These are phyloP conservation scores for Ogataea naganishii DNA, from an alignment of 805 yeast genomes.

Conservation along the genomic window DNA sequence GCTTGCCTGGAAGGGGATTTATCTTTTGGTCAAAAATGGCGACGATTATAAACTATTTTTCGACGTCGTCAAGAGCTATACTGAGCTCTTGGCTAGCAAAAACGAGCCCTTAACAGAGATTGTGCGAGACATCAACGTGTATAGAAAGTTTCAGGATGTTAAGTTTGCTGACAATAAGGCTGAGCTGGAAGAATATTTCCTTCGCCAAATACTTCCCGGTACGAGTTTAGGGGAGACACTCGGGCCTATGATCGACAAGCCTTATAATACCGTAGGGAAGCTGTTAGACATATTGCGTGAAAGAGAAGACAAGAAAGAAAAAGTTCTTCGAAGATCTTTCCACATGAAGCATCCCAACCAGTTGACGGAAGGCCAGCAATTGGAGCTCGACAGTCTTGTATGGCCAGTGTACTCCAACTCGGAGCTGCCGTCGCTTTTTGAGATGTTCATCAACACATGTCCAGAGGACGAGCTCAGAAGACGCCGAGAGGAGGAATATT, in stretches of 20 bases:
- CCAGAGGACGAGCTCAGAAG: constrained; percentile 47
- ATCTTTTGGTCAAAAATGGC: constrained; percentile 31
- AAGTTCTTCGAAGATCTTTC: constrained; percentile 34
- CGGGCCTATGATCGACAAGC: constrained; percentile 37
- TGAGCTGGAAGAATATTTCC: constrained; percentile 36
- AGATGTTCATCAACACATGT: constrained; percentile 45
- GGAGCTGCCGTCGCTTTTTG: constrained; percentile 44
- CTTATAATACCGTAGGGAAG: constrained; percentile 33
- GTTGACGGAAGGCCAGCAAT: constrained; percentile 31
- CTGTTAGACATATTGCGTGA: constrained; percentile 31
- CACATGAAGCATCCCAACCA: constrained; percentile 39
- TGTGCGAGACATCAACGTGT: constrained; percentile 35
- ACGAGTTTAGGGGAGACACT: constrained; percentile 42
- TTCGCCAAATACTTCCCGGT: constrained; percentile 48
- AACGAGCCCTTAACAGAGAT: constrained; percentile 41
- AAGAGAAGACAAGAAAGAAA: constrained; percentile 33
- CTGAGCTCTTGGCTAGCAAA: constrained; percentile 31
- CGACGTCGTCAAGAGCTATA: constrained; percentile 33
- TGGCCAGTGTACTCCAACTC: constrained; percentile 44
- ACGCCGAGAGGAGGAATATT: constrained; percentile 46
- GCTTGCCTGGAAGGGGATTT: constrained; percentile 77
- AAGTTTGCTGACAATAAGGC: constrained; percentile 11
- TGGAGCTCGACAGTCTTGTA: constrained; percentile 27
- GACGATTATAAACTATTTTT: constrained; percentile 38
- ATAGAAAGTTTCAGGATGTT: constrained; percentile 29